These are phyloP conservation scores for Candida chilensis DNA, from an alignment of 805 yeast species.

Conservation along the genomic window DNA sequence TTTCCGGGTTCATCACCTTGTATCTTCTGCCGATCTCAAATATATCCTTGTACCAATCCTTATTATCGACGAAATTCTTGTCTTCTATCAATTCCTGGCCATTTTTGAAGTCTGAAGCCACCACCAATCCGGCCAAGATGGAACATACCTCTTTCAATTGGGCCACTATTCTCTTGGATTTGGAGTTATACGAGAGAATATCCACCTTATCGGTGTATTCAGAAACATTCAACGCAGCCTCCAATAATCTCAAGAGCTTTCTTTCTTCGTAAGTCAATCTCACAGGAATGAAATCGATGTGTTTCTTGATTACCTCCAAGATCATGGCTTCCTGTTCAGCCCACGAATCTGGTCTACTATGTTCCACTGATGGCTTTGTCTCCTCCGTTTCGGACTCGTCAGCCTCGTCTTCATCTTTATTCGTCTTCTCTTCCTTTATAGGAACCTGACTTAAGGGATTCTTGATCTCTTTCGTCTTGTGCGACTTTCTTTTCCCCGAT, in stretches of 20 bases:
- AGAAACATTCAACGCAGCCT: conserved; percentile 71
- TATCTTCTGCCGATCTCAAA: conserved; percentile 78
- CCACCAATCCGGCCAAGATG: conserved; percentile 68
- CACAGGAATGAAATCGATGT: conserved; percentile 55
- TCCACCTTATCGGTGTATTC: conserved; percentile 79
- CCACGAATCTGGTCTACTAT: too few species aligned
- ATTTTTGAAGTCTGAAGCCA: conserved; percentile 64
- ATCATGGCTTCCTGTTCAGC: conserved; percentile 5
- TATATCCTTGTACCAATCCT: conserved; percentile 61
- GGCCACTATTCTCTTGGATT: conserved; percentile 60
- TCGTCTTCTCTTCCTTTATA: conserved; percentile 5
- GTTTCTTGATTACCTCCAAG: conserved; percentile 27
- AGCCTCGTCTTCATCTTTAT: conserved; percentile 8
- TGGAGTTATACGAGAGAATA: conserved; percentile 55
- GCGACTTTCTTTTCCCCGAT: conserved; percentile 52
- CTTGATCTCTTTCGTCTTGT: conserved; percentile 17
- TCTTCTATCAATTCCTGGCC: conserved; percentile 59
- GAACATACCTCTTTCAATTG: conserved; percentile 74
- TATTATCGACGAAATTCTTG: conserved; percentile 60
- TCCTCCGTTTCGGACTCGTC: conserved; percentile 5
- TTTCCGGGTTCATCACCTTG: conserved; percentile 78
- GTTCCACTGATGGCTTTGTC: conserved; percentile 7
- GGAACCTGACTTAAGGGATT: too few species aligned
- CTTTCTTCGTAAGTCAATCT: conserved; percentile 63
- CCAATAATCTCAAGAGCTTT: conserved; percentile 53